phyloP scores from a whole-genome alignment of 495 filamentous ascomycete genomes.

The Cladorrhinum samala region DNA sequence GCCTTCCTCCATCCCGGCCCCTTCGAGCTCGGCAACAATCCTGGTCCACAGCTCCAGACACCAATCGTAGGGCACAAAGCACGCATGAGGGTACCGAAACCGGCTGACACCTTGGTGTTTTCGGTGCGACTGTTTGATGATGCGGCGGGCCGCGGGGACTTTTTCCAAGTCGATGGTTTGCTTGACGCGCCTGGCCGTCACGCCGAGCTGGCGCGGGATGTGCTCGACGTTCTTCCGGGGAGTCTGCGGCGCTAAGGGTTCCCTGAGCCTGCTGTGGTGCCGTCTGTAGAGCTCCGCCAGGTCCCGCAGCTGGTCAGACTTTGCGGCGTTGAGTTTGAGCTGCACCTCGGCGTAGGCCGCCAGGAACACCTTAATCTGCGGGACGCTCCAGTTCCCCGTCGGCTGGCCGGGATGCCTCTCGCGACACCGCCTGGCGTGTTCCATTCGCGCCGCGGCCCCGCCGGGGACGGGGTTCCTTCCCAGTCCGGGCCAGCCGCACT shows the following conservation, averaged over 20 bases:
- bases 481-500: no score
- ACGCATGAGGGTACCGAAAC: slow-evolving; percentile 5
- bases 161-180: slow-evolving; percentile 1
- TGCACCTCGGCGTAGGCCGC: slow-evolving; percentile 8
- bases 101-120: neutral
- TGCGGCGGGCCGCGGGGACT: no score
- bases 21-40: slow-evolving; percentile 1
- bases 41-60: slow-evolving; percentile 11
- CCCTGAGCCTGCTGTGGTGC: slow-evolving; percentile 6
- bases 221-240: slow-evolving; percentile 9
- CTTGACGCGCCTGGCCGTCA: neutral
- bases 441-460: no score
- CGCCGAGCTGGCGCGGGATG: slow-evolving; percentile 8
- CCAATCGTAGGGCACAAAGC: slow-evolving; percentile 16
- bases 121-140: neutral
- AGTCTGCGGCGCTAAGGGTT: slow-evolving; percentile 11
- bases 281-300: slow-evolving; percentile 5
- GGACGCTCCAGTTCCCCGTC: neutral
- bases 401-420: neutral
- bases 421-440: neutral
- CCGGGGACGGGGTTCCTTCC: no score
- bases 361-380: slow-evolving; percentile 7
- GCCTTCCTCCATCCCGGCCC: no score
- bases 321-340: slow-evolving; percentile 4
- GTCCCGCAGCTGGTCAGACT: slow-evolving; percentile 5